Evolutionary conservation across 441 rosid species (phyloP).

Genomic region (Eugenia klotzschiana): DNA sequence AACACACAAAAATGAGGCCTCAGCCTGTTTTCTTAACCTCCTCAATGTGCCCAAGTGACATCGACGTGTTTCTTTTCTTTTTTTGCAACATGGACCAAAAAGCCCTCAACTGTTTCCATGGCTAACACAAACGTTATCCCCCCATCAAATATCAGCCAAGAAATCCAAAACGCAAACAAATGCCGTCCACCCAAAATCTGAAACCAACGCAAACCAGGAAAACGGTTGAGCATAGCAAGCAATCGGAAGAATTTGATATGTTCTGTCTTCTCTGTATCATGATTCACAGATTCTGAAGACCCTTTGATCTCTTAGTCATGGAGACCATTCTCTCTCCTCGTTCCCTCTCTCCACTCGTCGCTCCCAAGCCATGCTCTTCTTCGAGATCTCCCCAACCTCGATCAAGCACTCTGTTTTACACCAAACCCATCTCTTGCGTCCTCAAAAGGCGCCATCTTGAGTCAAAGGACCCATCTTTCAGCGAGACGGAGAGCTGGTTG

Average conservation of each 20-base stretch:
- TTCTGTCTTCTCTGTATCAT: neutral
- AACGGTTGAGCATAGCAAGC: neutral
- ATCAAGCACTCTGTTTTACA: slow-evolving; percentile 18
- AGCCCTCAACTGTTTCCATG: slow-evolving; percentile 12
- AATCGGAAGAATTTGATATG: neutral
- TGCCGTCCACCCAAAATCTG: slow-evolving; percentile 27
- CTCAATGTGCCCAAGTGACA: neutral
- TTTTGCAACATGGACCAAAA: slow-evolving; percentile 5
- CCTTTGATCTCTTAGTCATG: slow-evolving; percentile 24
- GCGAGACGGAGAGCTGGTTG: slow-evolving; percentile 28
- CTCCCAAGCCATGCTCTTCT: slow-evolving; percentile 8
- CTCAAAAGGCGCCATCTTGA: slow-evolving; percentile 21
- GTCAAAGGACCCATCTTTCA: slow-evolving; percentile 15
- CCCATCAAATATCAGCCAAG: slow-evolving; percentile 12
- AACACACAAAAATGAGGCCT: neutral
- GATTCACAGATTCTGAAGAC: slow-evolving; percentile 5
- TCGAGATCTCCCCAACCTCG: slow-evolving; percentile 8
- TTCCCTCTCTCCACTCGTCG: slow-evolving; percentile 16
- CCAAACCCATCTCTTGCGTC: slow-evolving; percentile 24
- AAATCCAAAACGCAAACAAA: slow-evolving; percentile 22
- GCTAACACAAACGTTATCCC: slow-evolving; percentile 38
- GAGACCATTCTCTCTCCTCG: slow-evolving; percentile 68
- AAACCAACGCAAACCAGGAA: neutral
- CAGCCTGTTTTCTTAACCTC: neutral
- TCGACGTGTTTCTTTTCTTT: neutral